Evolutionary conservation across 768 basidiomycete genomes (phyloP).

Genomic region (Leccinum sublutescens): DNA sequence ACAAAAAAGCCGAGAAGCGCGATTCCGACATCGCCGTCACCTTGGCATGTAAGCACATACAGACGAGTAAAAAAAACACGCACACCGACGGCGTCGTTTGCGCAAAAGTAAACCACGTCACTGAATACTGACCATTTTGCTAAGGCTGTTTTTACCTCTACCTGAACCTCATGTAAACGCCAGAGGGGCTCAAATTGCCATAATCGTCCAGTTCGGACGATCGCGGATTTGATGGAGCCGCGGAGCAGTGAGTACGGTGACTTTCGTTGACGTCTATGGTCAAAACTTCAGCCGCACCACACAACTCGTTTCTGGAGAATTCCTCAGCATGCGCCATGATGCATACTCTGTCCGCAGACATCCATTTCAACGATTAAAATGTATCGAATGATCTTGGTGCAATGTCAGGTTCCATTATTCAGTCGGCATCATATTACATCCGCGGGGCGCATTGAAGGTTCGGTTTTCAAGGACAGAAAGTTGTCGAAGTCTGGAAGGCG

Average conservation of each 20-base stretch:
- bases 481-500: not conserved
- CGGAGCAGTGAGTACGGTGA: slow-evolving; percentile 84
- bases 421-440: not conserved
- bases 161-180: slow-evolving; percentile 90
- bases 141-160: slow-evolving; percentile 94
- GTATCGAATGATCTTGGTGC: not conserved
- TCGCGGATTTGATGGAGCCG: slow-evolving; percentile 91
- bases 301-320: not conserved
- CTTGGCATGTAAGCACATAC: slow-evolving; percentile 72
- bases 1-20: not conserved
- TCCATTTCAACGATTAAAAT: not conserved
- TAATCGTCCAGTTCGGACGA: slow-evolving; percentile 82
- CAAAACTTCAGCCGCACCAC: not conserved
- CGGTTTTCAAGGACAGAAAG: not conserved
- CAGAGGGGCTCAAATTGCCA: slow-evolving; percentile 54
- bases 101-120: not conserved
- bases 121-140: slow-evolving; percentile 61
- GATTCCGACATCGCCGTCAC: not conserved
- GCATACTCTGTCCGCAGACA: not conserved
- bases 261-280: slow-evolving; percentile 65
- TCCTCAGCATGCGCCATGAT: not conserved
- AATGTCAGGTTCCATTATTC: not conserved
- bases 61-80: slow-evolving; percentile 76
- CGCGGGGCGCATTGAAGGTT: not conserved
- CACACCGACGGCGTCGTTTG: not conserved